Base-by-base conservation (phyloP, 768 basidiomycete genomes). In the Boletus vinaceobasis region DNA sequence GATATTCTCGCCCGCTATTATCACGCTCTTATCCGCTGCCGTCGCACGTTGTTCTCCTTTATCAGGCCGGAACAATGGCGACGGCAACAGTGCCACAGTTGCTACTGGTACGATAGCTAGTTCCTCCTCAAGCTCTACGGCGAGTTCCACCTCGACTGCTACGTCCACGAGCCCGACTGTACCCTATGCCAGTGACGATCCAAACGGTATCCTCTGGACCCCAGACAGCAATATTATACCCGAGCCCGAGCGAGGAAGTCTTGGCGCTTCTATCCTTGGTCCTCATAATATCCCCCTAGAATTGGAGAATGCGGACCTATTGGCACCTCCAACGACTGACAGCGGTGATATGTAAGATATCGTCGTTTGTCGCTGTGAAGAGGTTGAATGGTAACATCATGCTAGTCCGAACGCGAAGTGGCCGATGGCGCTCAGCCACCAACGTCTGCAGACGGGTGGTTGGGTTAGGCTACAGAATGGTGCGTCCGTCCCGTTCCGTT, bases 311-410 rank as follows among this genome's bases (percentile, higher is more conserved):
- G 73, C 82, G 9, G 86, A 86, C 52, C 40, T 74, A 5, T 53
- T 86, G 0, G 80, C 80, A 7, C 81, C 83, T 17, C 86, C 86
- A 1, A 76, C 74, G 9, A 85, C 86, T 1, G 85, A 88, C 61
- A 62, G 73, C 38, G 85, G 85, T 4, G 63, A 64, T 29, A 68
- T 87, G 75, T 73, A 58, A 50, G 74, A 49, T 0, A 3, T n/a
- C 14, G 15, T 8, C 44, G 19, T 8, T 51, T 33, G 2, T 19
- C 13, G 5, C n/a, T 10, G 5, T 11, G 27, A n/a, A 11, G 27
- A 21, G 26, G 8, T 10, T 48, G n/a, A 39, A 39, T 44, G 21
- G 27, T 52, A 17, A 52, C 23, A 14, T 27, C 5, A 10, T 26
- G 10, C 21, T 52, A 75, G 70, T 3, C 53, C 60, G 5, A 84